phyloP scores from a whole-genome alignment of 1,139 yeast species.

The Sugiyamaella xylanicola region DNA sequence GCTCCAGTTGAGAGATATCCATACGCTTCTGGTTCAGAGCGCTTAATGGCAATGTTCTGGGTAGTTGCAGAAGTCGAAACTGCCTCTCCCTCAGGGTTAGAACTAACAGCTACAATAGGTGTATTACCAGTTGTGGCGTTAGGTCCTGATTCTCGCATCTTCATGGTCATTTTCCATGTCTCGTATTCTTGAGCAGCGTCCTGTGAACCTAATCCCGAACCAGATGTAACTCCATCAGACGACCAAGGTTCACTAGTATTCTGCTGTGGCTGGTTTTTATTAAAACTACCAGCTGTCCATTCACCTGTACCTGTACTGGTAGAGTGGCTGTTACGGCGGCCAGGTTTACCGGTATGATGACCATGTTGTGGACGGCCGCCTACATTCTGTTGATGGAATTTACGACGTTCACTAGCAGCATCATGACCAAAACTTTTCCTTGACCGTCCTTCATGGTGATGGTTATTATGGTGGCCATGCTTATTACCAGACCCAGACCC shows the following conservation, averaged over 20 bases:
- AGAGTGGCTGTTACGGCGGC: conserved; percentile 16
- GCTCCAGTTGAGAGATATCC: not conserved
- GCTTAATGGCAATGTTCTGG: not conserved
- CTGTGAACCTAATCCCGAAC: conserved; percentile 18
- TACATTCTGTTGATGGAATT: conserved; percentile 13
- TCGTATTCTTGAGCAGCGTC: conserved; percentile 28
- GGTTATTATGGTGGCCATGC: not conserved
- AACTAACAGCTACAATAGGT: not conserved
- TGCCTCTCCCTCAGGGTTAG: not conserved
- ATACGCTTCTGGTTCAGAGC: conserved; percentile 13
- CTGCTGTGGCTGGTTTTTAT: not conserved
- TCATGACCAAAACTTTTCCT: conserved; percentile 15
- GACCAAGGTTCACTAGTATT: conserved; percentile 3
- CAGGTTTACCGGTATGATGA: conserved; percentile 7
- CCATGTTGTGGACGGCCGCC: conserved; percentile 9
- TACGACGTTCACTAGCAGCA: conserved; percentile 15
- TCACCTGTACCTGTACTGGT: not conserved
- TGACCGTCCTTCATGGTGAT: conserved; percentile 14
- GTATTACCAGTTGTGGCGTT: not conserved
- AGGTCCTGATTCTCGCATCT: not conserved
- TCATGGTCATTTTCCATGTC: conserved; percentile 24
- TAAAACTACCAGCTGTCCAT: not conserved
- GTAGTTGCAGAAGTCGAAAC: not conserved
- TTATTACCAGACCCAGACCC: not conserved
- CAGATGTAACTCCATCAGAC: not conserved